A percentile compares a stretch with the other conserved stretches of the same genome.
Evolutionary conservation across 805 yeast species (phyloP).

Genomic region (Wickerhamiella cacticola): DNA sequence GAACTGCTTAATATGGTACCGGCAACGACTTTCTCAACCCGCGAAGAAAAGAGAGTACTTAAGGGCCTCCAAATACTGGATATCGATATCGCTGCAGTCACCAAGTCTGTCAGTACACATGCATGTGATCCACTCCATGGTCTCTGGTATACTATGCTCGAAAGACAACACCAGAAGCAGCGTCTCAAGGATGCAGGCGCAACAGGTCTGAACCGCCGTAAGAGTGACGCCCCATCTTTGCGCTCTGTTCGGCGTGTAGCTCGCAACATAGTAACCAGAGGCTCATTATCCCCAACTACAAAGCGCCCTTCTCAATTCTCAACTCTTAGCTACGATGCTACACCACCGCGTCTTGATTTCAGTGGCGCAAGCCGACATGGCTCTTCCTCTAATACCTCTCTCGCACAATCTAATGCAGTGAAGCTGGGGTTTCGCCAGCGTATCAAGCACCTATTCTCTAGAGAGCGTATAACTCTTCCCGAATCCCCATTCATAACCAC

Average conservation of each 20-base stretch:
- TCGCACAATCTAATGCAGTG: background rate
- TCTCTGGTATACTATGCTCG: slow-evolving; percentile 24
- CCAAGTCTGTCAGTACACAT: slow-evolving; percentile 17
- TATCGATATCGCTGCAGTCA: slow-evolving; percentile 20
- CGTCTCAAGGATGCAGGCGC: background rate
- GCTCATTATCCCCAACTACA: background rate
- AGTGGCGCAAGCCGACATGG: background rate
- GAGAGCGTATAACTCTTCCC: background rate
- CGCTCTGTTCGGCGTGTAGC: slow-evolving; percentile 13
- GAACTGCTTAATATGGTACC: slow-evolving; percentile 28
- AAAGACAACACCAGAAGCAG: slow-evolving; percentile 8
- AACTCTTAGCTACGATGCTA: background rate
- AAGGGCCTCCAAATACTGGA: slow-evolving; percentile 22
- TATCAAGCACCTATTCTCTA: background rate
- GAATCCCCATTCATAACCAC: background rate
- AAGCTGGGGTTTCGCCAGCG: background rate
- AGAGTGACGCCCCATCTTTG: slow-evolving; percentile 12
- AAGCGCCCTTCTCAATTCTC: slow-evolving; percentile 5
- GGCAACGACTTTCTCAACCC: slow-evolving; percentile 30
- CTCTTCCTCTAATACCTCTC: background rate
- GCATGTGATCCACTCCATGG: slow-evolving; percentile 24
- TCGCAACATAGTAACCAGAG: slow-evolving; percentile 10
- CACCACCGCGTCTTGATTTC: slow-evolving; percentile 1
- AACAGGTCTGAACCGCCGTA: slow-evolving; percentile 2
- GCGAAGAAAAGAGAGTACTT: slow-evolving; percentile 18